Base-by-base conservation (phyloP, 1,284 basidiomycete genomes). In the Sphaerobolus stellatus region DNA sequence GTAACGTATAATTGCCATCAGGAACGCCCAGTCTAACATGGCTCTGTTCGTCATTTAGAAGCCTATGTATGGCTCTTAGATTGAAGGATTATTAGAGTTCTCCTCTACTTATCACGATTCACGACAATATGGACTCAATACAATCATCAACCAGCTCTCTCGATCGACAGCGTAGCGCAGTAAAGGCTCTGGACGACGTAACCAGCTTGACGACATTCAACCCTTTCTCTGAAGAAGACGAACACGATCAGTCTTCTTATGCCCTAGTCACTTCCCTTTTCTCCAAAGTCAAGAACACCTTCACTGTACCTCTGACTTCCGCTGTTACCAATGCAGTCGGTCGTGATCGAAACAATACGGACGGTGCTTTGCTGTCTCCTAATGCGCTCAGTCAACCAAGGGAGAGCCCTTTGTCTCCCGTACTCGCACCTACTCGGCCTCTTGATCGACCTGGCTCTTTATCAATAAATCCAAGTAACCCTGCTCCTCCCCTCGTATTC, bases 171-270 rank as follows among this genome's bases (percentile, higher is more conserved):
- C 45, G 38, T n/a, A 54, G 52, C 33, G 18, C 49, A 16, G n/a
- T n/a, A n/a, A 54, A 54, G 46, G 41, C 52, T 3, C 4, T 54
- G 25, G 88, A 90, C 67, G 88, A 88, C 72, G 76, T 85, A 43
- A 78, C 79, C 43, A 83, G 83, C 64, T 69, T 91, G 55, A 91
- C 89, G 27, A 88, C 87, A 47, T 90, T 86, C 75, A 92, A 92
- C 66, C 89, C 90, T 13, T 92, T 92, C 74, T 83, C 86, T 13
- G 88, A 91, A 65, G 90, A 92, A 68, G 90, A 92, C 66, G 90
- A 91, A 68, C 81, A 88, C 65, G 90, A 91, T 61, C 85, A 88
- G 62, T 88, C 88, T 7, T 89, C 88, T 13, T 90, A 90, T 66
- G 83, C 87, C 2, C 75, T 91, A 54, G 86, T 91, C 56, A 82